Base-by-base conservation (phyloP, 306 rosid genomes). In the Pyrus bretschneideri region DNA sequence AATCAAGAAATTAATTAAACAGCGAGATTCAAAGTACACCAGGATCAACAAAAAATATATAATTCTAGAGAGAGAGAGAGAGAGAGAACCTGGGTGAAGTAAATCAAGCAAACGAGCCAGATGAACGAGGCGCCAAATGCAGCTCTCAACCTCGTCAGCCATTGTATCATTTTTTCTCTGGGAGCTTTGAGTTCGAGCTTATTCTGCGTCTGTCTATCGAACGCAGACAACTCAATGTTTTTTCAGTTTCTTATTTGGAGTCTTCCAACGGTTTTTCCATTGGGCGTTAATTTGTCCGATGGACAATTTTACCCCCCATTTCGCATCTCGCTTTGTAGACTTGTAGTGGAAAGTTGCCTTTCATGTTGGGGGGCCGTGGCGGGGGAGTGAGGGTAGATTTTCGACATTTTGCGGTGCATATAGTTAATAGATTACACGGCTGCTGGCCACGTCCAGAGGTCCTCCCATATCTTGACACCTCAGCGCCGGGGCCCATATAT, bases 61-160 rank as follows among this genome's bases (percentile, higher is more conserved):
- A 33, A 29, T 17, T 35, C 31, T 2, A n/a, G 3, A 51, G 63
- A 61, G n/a, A 7, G n/a, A 57, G 65, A 78, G 35, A 57, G 71
- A 78, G 45, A 40, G 45, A 42, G 27, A 81, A 92, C 96, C 97
- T 88, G 97, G 78, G 96, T 92, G 88, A 92, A 92, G 92, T 92
- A 90, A 79, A 92, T 82, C 88, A 92, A 82, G 86, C 93, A 92
- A 81, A 92, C 78, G 46, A 92, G 85, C 96, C 96, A 92, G 30
- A 92, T 86, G 84, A 90, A 92, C 8, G 92, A 87, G 35, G 85
- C 82, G 74, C 96, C 96, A 54, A 90, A 92, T 59, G 88, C 81
- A 55, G 89, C 84, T 78, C 82, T 82, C 77, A 92, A 49, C 57
- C 77, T 85, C 64, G 72, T 87, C 82, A 75, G 58, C 96, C 96